These are phyloP conservation scores for Astragalus membranaceus DNA, from an alignment of 306 rosid genomes.

Conservation along the genomic window DNA sequence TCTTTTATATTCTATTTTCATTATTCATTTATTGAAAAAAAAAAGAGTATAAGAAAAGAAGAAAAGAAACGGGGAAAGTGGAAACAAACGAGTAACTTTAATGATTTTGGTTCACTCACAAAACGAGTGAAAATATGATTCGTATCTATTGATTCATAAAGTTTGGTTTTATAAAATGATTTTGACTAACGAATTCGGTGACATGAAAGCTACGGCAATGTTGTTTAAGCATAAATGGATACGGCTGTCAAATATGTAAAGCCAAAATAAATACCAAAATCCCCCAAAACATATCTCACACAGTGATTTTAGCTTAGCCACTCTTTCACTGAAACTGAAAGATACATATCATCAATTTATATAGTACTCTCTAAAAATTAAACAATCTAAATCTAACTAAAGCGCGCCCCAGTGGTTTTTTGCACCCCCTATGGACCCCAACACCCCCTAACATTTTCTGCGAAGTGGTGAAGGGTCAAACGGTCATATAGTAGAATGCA, in stretches of 20 bases:
- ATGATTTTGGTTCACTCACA: neutral
- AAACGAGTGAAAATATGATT: neutral
- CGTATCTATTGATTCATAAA: neutral
- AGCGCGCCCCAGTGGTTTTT: neutral
- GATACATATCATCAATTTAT: too few relatives aligned
- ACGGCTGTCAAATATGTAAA: conserved; percentile 16
- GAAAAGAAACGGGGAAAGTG: neutral
- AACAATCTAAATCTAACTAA: neutral
- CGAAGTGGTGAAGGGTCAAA: neutral
- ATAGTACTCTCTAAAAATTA: too few relatives aligned
- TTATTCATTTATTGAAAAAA: too few relatives aligned
- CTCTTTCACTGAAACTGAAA: too few relatives aligned
- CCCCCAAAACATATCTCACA: neutral
- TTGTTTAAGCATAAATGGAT: conserved; percentile 23
- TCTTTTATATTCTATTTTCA: too few relatives aligned
- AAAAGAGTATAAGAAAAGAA: too few relatives aligned
- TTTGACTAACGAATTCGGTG: conserved; percentile 32
- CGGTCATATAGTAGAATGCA: neutral
- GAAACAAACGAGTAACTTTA: neutral
- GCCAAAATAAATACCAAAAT: neutral
- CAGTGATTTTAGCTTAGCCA: neutral
- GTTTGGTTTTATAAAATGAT: conserved; percentile 9
- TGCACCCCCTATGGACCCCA: neutral
- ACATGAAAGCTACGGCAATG: conserved; percentile 23
- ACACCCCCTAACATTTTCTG: neutral